Evolutionary conservation across 2,329 filamentous ascomycete species (phyloP).

Genomic region (Claviceps sp.): DNA sequence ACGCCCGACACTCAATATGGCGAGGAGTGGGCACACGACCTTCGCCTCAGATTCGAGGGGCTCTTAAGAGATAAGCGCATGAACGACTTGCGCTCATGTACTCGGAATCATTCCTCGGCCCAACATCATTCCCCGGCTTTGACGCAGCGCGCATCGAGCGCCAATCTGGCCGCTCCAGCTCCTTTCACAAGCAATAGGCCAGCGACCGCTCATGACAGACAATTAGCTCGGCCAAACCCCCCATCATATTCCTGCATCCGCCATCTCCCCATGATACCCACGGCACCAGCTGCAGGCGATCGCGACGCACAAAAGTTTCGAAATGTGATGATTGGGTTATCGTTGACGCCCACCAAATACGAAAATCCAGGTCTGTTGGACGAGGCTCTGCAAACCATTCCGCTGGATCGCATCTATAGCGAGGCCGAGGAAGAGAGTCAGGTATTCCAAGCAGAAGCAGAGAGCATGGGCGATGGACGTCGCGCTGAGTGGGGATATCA

Average conservation of each 20-base stretch:
- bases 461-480: slow-evolving; percentile 67
- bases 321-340: slow-evolving; percentile 73
- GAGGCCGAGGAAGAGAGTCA: slow-evolving; percentile 92
- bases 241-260: slow-evolving; percentile 35
- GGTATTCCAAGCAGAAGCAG: slow-evolving; percentile 74
- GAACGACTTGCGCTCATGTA: slow-evolving; percentile 50
- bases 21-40: slow-evolving; percentile 63
- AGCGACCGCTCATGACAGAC: slow-evolving; percentile 29
- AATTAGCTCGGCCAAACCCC: slow-evolving; percentile 21
- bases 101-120: slow-evolving; percentile 46
- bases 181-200: slow-evolving; percentile 28
- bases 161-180: slow-evolving; percentile 30
- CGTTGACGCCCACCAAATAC: slow-evolving; percentile 81
- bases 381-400: slow-evolving; percentile 76
- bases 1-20: slow-evolving; percentile 34
- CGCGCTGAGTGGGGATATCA: slow-evolving; percentile 93
- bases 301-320: slow-evolving; percentile 59
- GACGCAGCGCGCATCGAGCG: slow-evolving; percentile 36
- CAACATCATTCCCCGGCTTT: slow-evolving; percentile 45
- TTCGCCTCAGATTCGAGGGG: slow-evolving; percentile 76
- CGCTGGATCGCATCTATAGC: slow-evolving; percentile 79
- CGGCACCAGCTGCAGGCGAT: slow-evolving; percentile 54
- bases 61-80: slow-evolving; percentile 76
- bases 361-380: slow-evolving; percentile 93
- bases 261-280: slow-evolving; percentile 48